Evolutionary conservation across 2,329 filamentous ascomycete genomes (phyloP), one percentile per base, ranked within the genome.

Genomic region (Falciphora oryzae): DNA sequence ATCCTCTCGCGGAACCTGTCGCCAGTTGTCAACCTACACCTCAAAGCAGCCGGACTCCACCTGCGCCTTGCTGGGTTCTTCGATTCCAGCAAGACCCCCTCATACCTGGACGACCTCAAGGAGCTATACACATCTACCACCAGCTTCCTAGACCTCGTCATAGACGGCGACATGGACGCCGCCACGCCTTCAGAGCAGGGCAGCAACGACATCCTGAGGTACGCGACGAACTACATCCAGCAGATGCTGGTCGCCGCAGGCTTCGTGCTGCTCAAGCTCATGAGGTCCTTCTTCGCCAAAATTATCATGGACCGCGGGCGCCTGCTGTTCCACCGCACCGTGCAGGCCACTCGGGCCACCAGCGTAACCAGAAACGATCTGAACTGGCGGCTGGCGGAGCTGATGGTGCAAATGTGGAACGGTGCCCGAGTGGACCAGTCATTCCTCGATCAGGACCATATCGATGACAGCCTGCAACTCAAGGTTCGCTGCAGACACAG

Each of bases 391-490:
- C 81, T 94, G 66, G 90, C 90, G 2, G 91, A 94, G 77, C 83
- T 95, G n/a, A 89, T 94, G 81, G 90, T 91, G 7, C 91, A 94
- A 76, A 89, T 95, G 75, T 95, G 90, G 90, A 91, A 92, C 70
- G 89, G 85, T 2, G 83, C 84, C n/a, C 80, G 83, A 14, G 75
- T 85, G 13, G 83, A 85, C 70, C 79, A 80, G 59, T 71, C 78
- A 53, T 80, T 81, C 65, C 78, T 80, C 59, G 83, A 86, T 66
- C 75, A 79, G 2, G 78, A 82, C 25, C 75, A 81, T 53, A 80
- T 89, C 57, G 89, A 93, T 70, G 88, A 91, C 69, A 89, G 84
- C 66, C 78, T 94, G 58, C 89, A 93, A 73, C 83, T 95, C 61
- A 92, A 92, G 72, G 89, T 94, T n/a, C 85, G 91, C 62, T 93